Conservation (phyloP, 495 filamentous ascomycete species). For the Lepidopterella palustris region DNA sequence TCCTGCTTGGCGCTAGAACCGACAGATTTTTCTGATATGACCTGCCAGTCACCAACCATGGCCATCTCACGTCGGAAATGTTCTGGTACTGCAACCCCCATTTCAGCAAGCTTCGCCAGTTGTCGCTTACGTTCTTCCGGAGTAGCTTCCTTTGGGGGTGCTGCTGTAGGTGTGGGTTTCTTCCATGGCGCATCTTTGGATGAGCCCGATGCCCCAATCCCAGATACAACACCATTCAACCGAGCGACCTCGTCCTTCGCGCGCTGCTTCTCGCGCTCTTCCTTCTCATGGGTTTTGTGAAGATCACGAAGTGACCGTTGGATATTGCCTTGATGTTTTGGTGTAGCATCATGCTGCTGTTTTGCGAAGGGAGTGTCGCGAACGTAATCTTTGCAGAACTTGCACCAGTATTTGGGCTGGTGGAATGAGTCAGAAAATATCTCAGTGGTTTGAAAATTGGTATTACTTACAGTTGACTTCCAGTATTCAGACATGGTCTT, state of each 20-base stretch:
- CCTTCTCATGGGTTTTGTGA: slow-evolving; percentile 70
- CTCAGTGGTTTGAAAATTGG: neutral
- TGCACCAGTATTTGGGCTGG: slow-evolving; percentile 91
- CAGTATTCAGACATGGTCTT: slow-evolving; percentile 87
- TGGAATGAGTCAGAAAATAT: neutral
- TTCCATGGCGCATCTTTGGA: slow-evolving; percentile 13
- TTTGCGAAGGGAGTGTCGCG: slow-evolving; percentile 87
- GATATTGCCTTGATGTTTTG: slow-evolving; percentile 77
- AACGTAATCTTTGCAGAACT: slow-evolving; percentile 88
- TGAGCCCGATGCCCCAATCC: slow-evolving; percentile 11
- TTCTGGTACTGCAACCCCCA: slow-evolving; percentile 81
- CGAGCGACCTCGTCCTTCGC: slow-evolving; percentile 83
- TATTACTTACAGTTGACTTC: slow-evolving; percentile 75
- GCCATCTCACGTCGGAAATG: slow-evolving; percentile 74
- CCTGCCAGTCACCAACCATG: slow-evolving; percentile 86
- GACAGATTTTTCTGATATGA: slow-evolving; percentile 48
- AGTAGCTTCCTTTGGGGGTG: slow-evolving; percentile 40
- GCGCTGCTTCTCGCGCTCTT: slow-evolving; percentile 68
- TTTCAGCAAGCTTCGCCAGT: slow-evolving; percentile 74
- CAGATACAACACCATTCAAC: slow-evolving; percentile 67
- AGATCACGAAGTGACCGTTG: slow-evolving; percentile 87
- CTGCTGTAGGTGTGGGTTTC: slow-evolving; percentile 11
- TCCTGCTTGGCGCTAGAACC: slow-evolving; percentile 27
- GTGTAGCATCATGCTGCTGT: slow-evolving; percentile 83
- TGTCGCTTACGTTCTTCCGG: slow-evolving; percentile 73